phyloP scores from a whole-genome alignment of 2,329 filamentous ascomycete species.

The Ophiostoma populinum region DNA sequence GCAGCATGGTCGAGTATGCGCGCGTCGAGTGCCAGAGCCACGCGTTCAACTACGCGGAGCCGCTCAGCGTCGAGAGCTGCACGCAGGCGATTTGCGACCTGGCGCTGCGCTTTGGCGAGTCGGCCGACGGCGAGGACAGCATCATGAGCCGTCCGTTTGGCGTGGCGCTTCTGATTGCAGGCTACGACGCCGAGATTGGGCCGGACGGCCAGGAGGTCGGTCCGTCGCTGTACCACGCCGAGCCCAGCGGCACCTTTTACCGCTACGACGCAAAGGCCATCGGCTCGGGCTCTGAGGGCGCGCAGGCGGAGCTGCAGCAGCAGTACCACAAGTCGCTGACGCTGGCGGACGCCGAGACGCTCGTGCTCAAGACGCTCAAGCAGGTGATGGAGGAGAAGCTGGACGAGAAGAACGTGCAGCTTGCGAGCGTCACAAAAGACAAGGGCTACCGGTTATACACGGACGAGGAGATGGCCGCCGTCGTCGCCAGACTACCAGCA shows the following conservation, averaged over 20 bases:
- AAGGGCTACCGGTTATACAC: conserved; percentile 97
- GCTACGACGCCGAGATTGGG: conserved; percentile 44
- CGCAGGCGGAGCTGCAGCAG: conserved; percentile 94
- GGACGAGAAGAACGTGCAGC: conserved; percentile 94
- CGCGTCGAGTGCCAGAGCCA: conserved; percentile 96
- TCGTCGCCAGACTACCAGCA: conserved; percentile 66
- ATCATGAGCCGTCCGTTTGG: conserved; percentile 97
- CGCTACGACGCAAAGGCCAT: conserved; percentile 98
- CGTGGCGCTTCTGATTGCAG: conserved; percentile 88
- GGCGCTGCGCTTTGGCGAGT: conserved; percentile 89
- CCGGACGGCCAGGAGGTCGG: conserved; percentile 50
- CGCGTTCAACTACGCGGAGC: conserved; percentile 94
- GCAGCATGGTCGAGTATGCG: conserved; percentile 96
- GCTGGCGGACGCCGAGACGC: conserved; percentile 77
- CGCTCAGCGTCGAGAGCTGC: conserved; percentile 87
- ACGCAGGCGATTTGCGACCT: conserved; percentile 98
- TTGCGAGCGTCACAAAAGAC: conserved; percentile 94
- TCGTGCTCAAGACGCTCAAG: conserved; percentile 95
- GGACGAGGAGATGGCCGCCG: conserved; percentile 89
- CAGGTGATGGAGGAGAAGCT: conserved; percentile 99
- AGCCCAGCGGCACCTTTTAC: conserved; percentile 96
- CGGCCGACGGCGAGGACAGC: conserved; percentile 92
- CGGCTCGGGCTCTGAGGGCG: conserved; percentile 89
- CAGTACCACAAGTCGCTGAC: conserved; percentile 98
- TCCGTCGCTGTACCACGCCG: conserved; percentile 91